Percentiles rank a stretch among this genome's conserved stretches.
These are phyloP conservation scores for Teratosphaeriaceae sp. DNA, from an alignment of 2,329 filamentous ascomycete species.

Conservation along the genomic window DNA sequence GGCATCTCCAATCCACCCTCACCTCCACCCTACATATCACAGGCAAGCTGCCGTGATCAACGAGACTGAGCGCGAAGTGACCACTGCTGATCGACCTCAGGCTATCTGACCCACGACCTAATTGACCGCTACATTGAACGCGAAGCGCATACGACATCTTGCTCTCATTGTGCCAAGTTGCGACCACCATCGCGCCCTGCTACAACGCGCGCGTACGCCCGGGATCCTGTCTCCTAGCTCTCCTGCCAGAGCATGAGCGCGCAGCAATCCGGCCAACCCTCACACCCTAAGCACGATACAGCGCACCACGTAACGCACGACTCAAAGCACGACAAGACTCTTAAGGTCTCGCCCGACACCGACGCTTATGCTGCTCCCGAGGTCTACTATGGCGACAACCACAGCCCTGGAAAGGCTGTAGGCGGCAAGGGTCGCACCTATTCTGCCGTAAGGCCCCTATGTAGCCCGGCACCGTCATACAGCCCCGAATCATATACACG, in stretches of 20 bases:
- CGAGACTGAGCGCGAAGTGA: too few species aligned
- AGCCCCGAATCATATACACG: slow-evolving; percentile 7
- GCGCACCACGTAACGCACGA: too few species aligned
- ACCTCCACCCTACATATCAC: too few species aligned
- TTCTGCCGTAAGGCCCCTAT: slow-evolving; percentile 43
- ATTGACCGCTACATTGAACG: too few species aligned
- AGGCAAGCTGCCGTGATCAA: too few species aligned
- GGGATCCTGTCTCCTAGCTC: too few species aligned
- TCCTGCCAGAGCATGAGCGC: slow-evolving; percentile 26
- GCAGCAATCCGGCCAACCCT: slow-evolving; percentile 26
- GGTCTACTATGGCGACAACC: slow-evolving; percentile 53
- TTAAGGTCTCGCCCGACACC: slow-evolving; percentile 27
- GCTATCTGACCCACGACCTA: not conserved
- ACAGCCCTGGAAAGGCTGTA: slow-evolving; percentile 41
- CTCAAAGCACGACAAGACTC: not conserved
- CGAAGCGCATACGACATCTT: too few species aligned
- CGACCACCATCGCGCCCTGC: too few species aligned
- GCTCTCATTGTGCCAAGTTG: too few species aligned
- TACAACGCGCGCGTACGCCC: too few species aligned
- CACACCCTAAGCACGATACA: slow-evolving; percentile 11
- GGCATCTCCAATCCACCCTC: too few species aligned
- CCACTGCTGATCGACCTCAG: slow-evolving; percentile 2
- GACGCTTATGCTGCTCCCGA: slow-evolving; percentile 54
- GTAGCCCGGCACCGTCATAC: slow-evolving; percentile 2
- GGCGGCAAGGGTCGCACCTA: slow-evolving; percentile 46